phyloP scores from a whole-genome alignment of 2,329 filamentous ascomycete genomes.

The Arachnomyces sp. region DNA sequence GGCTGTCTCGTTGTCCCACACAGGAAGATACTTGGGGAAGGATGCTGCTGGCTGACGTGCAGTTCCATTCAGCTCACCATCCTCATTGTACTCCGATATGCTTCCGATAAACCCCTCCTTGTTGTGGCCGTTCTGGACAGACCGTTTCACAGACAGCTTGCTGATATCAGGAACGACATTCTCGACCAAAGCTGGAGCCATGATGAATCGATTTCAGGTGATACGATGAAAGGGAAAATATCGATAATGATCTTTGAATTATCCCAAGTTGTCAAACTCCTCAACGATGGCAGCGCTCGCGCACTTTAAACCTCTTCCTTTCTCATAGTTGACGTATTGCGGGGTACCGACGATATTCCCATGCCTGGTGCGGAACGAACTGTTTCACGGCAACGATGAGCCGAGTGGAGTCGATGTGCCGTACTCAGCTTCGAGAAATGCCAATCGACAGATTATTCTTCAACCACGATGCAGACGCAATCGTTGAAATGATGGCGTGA shows the following conservation, averaged over 20 bases:
- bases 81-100: conserved; percentile 31
- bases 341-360: no score
- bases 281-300: background rate
- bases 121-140: conserved; percentile 24
- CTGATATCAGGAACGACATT: conserved; percentile 21
- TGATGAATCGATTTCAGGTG: conserved; percentile 10
- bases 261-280: background rate
- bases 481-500: conserved; percentile 5
- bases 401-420: no score
- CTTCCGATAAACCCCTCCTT: conserved; percentile 31
- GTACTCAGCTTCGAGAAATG: no score
- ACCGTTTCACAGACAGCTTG: conserved; percentile 8
- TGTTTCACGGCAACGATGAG: no score
- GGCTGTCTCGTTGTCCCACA: conserved; percentile 53
- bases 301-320: no score
- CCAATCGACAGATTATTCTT: background rate
- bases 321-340: no score
- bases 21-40: conserved; percentile 66
- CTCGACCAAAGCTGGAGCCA: conserved; percentile 30
- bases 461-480: conserved; percentile 3
- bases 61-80: conserved; percentile 46
- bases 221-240: background rate
- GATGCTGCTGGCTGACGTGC: conserved; percentile 47
- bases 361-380: no score
- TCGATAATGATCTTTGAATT: background rate